These are phyloP conservation scores for Polyrhizophydium stewartii DNA, from an alignment of 371 early-diverging fungal species.

Conservation along the genomic window DNA sequence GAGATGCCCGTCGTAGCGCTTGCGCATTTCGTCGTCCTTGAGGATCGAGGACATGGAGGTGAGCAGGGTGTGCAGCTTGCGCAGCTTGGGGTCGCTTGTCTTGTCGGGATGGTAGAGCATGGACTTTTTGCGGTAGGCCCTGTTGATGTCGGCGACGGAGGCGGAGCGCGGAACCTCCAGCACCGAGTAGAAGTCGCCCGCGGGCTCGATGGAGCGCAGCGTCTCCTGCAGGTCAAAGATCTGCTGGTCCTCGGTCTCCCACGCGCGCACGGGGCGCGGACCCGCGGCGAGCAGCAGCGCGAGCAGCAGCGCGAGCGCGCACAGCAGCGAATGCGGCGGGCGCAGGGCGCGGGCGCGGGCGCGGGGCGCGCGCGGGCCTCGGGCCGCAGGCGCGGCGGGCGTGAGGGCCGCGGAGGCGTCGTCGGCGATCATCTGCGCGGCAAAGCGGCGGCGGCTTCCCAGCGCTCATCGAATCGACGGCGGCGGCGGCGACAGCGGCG, in stretches of 20 bases:
- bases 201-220: neutral
- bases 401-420: no score
- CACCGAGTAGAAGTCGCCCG: slow-evolving; percentile 62
- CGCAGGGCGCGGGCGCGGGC: no score
- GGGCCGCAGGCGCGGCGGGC: no score
- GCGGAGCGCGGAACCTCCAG: slow-evolving; percentile 73
- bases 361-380: no score
- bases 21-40: slow-evolving; percentile 31
- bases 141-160: slow-evolving; percentile 81
- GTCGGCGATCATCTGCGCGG: no score
- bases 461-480: no score
- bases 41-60: slow-evolving; percentile 35
- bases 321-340: no score
- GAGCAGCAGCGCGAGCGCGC: no score
- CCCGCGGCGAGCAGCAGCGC: no score
- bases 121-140: slow-evolving; percentile 93
- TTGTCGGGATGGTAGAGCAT: slow-evolving; percentile 95
- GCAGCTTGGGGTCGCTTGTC: slow-evolving; percentile 32
- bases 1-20: slow-evolving; percentile 36
- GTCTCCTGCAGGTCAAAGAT: slow-evolving; percentile 26
- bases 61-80: slow-evolving; percentile 26
- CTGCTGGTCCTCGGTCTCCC: slow-evolving; percentile 34
- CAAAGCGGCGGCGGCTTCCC: no score
- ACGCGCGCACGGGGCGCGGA: no score
- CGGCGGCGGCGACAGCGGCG: no score